phyloP scores from a whole-genome alignment of 1,284 basidiomycete genomes.

The Fomes fomentarius region DNA sequence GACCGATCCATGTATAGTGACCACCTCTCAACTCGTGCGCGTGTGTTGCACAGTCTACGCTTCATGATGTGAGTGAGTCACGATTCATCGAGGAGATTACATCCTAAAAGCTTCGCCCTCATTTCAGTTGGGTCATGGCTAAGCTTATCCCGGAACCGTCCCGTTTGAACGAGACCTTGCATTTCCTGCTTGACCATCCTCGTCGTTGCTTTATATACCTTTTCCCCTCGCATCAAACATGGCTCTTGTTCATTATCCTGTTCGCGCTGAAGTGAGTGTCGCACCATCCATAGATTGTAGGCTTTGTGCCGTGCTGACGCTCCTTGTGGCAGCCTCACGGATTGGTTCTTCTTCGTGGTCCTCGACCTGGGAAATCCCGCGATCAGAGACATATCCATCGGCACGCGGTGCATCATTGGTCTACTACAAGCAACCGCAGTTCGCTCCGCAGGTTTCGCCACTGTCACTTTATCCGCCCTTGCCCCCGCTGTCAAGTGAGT shows the following conservation, averaged over 20 bases:
- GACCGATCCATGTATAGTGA: no score
- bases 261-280: conserved; percentile 66
- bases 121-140: conserved; percentile 70
- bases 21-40: no score
- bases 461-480: conserved; percentile 69
- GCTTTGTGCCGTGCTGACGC: neutral
- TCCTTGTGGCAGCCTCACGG: conserved; percentile 36
- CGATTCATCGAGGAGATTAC: neutral
- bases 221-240: conserved; percentile 95
- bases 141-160: conserved; percentile 65
- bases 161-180: conserved; percentile 77
- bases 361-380: conserved; percentile 85
- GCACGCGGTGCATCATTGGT: conserved; percentile 67
- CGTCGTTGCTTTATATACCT: conserved; percentile 94
- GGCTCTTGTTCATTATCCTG: conserved; percentile 81
- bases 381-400: conserved; percentile 73
- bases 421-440: conserved; percentile 82
- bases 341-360: conserved; percentile 90
- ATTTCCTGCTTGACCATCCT: conserved; percentile 96
- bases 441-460: conserved; percentile 86
- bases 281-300: no score
- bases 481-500: conserved; percentile 73
- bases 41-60: conserved; percentile 50
- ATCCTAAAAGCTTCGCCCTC: conserved; percentile 9
- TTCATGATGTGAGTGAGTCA: conserved; percentile 57